Evolutionary conservation across 225 moss, liverwort and hornwort species (phyloP), one percentile per base, ranked within the genome.

Genomic region (Physcomitrellopsis africana): DNA sequence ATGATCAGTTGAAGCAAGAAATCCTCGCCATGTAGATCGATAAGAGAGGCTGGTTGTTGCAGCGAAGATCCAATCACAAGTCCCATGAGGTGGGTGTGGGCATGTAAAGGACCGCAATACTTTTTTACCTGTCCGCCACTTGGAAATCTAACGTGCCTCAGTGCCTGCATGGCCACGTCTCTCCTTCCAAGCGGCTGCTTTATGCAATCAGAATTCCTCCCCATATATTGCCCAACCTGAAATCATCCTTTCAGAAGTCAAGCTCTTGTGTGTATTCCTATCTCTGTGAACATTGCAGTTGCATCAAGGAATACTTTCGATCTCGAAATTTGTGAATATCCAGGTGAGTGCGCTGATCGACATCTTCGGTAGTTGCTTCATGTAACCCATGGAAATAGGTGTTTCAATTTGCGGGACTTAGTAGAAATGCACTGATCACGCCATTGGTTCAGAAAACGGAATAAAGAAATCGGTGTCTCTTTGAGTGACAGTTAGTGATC

Each of bases 51-150:
- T 37, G 32, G 7, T 37, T 37, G 32, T 5, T 7, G 32, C 32
- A 4, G 5, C 3, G 32, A 37, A 37, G 32, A 37, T 37, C 32
- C 32, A 37, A 37, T 37, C 32, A 37, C 1, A 37, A 37, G 16
- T 56, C 20, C n/a, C 55, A 56, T 56, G n/a, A 15, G 60, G 11
- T 19, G 14, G 1, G 12, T 1, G 23, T 11, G 7, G 42, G 27
- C 78, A 72, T 66, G 72, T 61, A 51, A 32, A 41, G 18, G 11
- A 46, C 63, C 16, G 13, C 29, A 47, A n/a, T 5, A 26, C 65
- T 66, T 72, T 78, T 51, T n/a, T 66, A 19, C 12, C 15, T 23
- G 22, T 24, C 66, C n/a, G 57, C 78, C 79, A 79, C 72, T 79
- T 72, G 60, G 41, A 51, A 58, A 73, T 10, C 24, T 47, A 48